Evolutionary conservation across 495 filamentous ascomycete species (phyloP), one percentile per base, ranked within the genome.

Genomic region (Xylaria grammica): DNA sequence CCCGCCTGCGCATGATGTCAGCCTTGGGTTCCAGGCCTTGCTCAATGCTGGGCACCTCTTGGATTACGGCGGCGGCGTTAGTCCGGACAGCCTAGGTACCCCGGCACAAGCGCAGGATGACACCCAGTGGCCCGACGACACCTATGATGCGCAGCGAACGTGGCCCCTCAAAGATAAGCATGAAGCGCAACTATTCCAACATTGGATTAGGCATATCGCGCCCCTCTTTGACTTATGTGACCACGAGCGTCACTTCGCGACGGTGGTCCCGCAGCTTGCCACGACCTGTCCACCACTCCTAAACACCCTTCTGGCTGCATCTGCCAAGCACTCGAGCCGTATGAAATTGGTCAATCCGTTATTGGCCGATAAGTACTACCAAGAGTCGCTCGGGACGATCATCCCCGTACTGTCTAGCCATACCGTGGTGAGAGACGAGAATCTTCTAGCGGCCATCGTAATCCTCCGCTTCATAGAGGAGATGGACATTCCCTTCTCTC

Each of bases 391-490:
- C 26, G n/a, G 22, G n/a, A 46, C 36, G 27, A 60, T 78, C 19
- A 60, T 77, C 27, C 56, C 67, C 34, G 32, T 74, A 24, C 71
- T 71, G 10, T 63, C 70, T 26, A 74, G 77, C 51, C 64, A 68
- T 0, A 65, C 65, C 15, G 69, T 71, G 32, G 63, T 75, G 26
- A 70, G 69, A 29, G 75, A 77, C 50, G 75, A 79, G 61, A 70
- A 74, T 65, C 63, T 79, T 3, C 53, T 76, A 8, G 70, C 67
- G 0, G 77, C 75, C 10, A 67, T 71, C 4, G 69, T 75, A 11
- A 79, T 77, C 15, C 60, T 79, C 34, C 67, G 76, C 10, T 74
- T 75, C 62, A 73, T 74, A 36, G 76, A 79, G 52, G 74, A 77
- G 44, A 13, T 48, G 27, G 56, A 62, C n/a, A 50, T 52, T 27